Evolutionary conservation across 352 stramenopile species (phyloP).

Genomic region (Phytophthora uliginosa): DNA sequence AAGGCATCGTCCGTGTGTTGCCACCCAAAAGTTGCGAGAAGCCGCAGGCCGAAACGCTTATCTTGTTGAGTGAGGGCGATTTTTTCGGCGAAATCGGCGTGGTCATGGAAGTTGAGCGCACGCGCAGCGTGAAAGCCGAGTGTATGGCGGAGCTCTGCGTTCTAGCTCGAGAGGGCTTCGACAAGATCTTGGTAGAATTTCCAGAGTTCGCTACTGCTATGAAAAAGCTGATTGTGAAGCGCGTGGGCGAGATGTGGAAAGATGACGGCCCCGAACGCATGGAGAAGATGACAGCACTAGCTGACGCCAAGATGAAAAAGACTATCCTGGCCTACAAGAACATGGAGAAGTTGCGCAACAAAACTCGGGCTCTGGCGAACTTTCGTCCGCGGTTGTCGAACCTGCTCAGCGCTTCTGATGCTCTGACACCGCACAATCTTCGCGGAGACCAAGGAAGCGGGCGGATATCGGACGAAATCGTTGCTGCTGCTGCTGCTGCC

Average conservation of each 20-base stretch:
- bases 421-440: slow-evolving; percentile 14
- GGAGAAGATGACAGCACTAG: slow-evolving; percentile 74
- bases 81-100: slow-evolving; percentile 78
- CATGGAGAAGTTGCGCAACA: slow-evolving; percentile 52
- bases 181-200: slow-evolving; percentile 79
- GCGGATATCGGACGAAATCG: slow-evolving; percentile 10
- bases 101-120: slow-evolving; percentile 77
- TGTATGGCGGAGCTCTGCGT: slow-evolving; percentile 78
- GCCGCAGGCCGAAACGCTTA: slow-evolving; percentile 44
- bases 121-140: slow-evolving; percentile 68
- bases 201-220: slow-evolving; percentile 77
- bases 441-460: slow-evolving; percentile 13
- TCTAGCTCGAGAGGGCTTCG: slow-evolving; percentile 64
- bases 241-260: slow-evolving; percentile 72
- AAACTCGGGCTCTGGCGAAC: slow-evolving; percentile 38
- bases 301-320: slow-evolving; percentile 76
- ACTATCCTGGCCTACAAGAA: slow-evolving; percentile 57
- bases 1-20: slow-evolving; percentile 70
- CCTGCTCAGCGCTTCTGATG: slow-evolving; percentile 28
- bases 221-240: slow-evolving; percentile 79
- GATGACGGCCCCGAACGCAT: slow-evolving; percentile 49
- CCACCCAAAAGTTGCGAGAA: slow-evolving; percentile 45
- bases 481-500: slow-evolving; percentile 23
- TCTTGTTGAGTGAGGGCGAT: slow-evolving; percentile 68
- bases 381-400: slow-evolving; percentile 41